phyloP scores from a whole-genome alignment of 2,329 filamentous ascomycete genomes.

The Fusarium palustre region DNA sequence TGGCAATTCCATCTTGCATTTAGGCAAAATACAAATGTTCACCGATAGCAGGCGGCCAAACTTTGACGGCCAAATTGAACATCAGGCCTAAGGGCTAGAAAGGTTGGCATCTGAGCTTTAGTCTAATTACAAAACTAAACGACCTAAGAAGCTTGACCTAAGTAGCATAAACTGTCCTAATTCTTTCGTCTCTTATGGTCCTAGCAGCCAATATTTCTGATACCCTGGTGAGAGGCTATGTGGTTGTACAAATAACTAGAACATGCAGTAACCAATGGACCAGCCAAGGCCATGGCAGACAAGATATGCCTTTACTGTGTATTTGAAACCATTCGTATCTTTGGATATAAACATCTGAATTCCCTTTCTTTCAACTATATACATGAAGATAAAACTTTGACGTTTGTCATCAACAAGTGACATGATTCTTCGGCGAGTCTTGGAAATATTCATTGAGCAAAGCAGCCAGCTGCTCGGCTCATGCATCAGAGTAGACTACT shows the following conservation, averaged over 20 bases:
- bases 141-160: no score
- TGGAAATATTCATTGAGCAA: background rate
- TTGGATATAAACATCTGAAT: background rate
- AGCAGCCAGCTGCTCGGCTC: slow-evolving; percentile 30
- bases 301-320: background rate
- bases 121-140: no score
- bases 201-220: no score
- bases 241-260: no score
- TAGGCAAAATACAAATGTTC: background rate
- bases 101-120: no score
- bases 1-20: background rate
- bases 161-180: no score
- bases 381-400: slow-evolving; percentile 28
- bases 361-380: slow-evolving; percentile 24
- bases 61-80: background rate
- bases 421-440: background rate
- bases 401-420: background rate
- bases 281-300: background rate
- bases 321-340: background rate
- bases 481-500: background rate
- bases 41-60: background rate
- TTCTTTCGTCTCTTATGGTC: no score
- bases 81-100: background rate
- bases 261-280: no score
- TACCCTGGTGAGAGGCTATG: no score